These are phyloP conservation scores for Scheffersomyces lignicola DNA, from an alignment of 1,139 yeast genomes.

Conservation along the genomic window DNA sequence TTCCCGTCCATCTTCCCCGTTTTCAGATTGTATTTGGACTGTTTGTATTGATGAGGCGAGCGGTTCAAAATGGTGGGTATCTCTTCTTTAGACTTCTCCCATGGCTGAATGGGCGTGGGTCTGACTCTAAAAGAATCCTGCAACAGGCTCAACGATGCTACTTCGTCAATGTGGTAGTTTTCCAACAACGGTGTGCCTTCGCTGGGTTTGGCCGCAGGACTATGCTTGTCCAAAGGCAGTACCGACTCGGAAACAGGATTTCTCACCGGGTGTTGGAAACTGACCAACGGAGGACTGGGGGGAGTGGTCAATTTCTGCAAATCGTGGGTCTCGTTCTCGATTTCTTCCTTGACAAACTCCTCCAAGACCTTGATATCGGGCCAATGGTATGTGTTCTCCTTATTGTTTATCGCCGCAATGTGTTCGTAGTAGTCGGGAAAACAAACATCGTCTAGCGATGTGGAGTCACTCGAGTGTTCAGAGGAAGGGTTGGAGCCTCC, in stretches of 20 bases:
- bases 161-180: slow-evolving; percentile 60
- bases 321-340: slow-evolving; percentile 4
- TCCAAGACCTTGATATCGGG: slow-evolving; percentile 77
- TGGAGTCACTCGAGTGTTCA: slow-evolving; percentile 68
- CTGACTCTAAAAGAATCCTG: slow-evolving; percentile 58
- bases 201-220: slow-evolving; percentile 5
- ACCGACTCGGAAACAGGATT: slow-evolving; percentile 3
- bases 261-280: slow-evolving; percentile 2
- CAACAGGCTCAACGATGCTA: slow-evolving; percentile 47
- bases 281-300: slow-evolving; percentile 3
- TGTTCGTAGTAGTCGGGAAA: slow-evolving; percentile 56
- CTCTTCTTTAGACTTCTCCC: slow-evolving; percentile 52
- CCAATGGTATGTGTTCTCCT: slow-evolving; percentile 47
- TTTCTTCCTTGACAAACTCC: slow-evolving; percentile 76
- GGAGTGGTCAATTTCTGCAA: neutral
- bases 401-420: slow-evolving; percentile 19
- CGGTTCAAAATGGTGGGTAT: slow-evolving; percentile 32
- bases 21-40: slow-evolving; percentile 5
- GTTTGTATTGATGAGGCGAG: slow-evolving; percentile 10
- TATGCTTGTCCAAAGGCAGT: slow-evolving; percentile 2
- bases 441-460: slow-evolving; percentile 86
- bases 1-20: slow-evolving; percentile 22
- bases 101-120: slow-evolving; percentile 75
- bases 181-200: slow-evolving; percentile 30
- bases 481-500: slow-evolving; percentile 71